Evolutionary conservation across 257 asterid genomes (phyloP), one percentile per base, ranked within the genome.

Genomic region (Fraxinus quadrangulata): DNA sequence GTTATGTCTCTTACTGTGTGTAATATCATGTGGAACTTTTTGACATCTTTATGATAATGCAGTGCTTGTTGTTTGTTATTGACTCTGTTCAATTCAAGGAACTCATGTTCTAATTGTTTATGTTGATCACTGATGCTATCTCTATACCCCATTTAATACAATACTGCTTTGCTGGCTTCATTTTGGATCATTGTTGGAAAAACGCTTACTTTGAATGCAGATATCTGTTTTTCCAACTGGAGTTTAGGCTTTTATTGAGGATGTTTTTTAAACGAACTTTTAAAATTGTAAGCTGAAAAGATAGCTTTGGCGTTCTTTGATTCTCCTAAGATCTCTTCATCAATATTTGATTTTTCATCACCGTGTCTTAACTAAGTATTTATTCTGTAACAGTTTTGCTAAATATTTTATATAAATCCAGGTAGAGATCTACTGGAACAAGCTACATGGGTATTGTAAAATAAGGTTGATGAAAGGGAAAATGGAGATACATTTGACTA

Each of bases 1-100:
- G 34, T 74, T 65, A 69, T 83, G 75, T 81, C 70, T 83, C 81
- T 86, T 73, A 82, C 75, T 61, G 77, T 42, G 77, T 83, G 87
- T 83, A 78, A 74, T 77, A 77, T 70, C 69, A 72, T 81, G 70
- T 77, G 77, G 76, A 74, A 59, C 47, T 72, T 68, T 71, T 19
- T 81, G 74, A 70, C 49, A 24, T 54, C 24, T 79, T 70, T 42
- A 79, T 79, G 81, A 24, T 82, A 37, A 70, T 80, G 30, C 23
- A 67, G 16, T 75, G 73, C 78, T 72, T 67, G 69, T 72, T 67
- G 69, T 73, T 42, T 42, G 69, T 47, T 73, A 37, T n/a, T 37
- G 61, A 77, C 23, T 61, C 49, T 28, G 66, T 77, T 63, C 11
- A 16, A 28, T 54, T 11, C 12, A 23, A 54, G 34, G 34, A 65